Percentiles rank a stretch among this genome's conserved stretches.
Evolutionary conservation across 305 asterid genomes (phyloP).

Genomic region (Solanum hybrid): DNA sequence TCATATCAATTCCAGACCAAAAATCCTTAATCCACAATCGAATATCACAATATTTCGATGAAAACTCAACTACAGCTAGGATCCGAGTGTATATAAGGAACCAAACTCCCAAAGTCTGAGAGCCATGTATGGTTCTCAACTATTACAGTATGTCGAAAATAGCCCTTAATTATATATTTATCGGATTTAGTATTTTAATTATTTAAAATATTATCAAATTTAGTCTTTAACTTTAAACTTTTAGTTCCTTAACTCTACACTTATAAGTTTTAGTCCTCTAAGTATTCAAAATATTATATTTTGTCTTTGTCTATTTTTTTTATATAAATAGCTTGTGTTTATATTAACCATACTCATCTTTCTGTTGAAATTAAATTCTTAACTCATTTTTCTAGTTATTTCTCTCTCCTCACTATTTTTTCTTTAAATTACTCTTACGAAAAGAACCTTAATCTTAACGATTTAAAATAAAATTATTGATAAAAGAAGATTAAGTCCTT

Average conservation of each 20-base stretch:
- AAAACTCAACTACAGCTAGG: neutral
- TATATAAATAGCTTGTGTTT: neutral
- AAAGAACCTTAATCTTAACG: no score
- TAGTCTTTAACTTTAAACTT: neutral
- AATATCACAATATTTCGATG: neutral
- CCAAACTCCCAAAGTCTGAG: neutral
- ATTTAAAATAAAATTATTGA: neutral
- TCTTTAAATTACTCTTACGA: neutral
- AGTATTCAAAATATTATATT: no score
- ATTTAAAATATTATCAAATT: neutral
- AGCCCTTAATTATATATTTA: no score
- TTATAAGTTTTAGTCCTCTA: neutral
- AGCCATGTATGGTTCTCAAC: neutral
- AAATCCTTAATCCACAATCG: neutral
- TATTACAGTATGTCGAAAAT: no score
- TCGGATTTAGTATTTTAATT: no score
- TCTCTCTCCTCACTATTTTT: neutral
- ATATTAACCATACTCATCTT: neutral
- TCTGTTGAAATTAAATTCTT: neutral
- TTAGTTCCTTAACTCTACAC: neutral
- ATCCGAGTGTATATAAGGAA: neutral
- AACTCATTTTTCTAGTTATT: neutral
- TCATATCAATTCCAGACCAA: neutral
- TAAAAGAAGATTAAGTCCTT: neutral
- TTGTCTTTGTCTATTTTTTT: neutral